Conservation (phyloP, 345 rosid genomes). For the Ceriops zippeliana region DNA sequence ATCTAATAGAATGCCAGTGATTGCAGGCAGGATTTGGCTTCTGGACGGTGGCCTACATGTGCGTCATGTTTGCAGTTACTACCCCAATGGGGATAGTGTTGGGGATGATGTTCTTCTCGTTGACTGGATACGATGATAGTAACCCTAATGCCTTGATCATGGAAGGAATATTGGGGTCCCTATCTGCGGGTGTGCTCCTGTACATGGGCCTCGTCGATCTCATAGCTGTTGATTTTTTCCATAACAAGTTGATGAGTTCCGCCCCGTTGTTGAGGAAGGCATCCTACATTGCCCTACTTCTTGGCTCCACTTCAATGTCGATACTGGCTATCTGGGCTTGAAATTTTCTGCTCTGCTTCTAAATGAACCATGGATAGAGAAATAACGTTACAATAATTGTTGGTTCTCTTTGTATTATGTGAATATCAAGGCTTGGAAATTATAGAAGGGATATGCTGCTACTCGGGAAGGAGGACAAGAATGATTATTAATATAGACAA, state of each 20-base stretch:
- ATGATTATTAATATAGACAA: no score
- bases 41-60: constrained; percentile 73
- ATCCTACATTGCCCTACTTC: constrained; percentile 57
- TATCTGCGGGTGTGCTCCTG: constrained; percentile 80
- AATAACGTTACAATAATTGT: no score
- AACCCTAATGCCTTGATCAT: constrained; percentile 70
- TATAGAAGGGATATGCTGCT: no score
- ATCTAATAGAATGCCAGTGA: background rate
- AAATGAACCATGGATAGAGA: no score
- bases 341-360: background rate
- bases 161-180: constrained; percentile 80
- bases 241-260: constrained; percentile 78
- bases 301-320: constrained; percentile 86
- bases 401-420: no score
- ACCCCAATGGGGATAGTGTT: constrained; percentile 80
- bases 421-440: no score
- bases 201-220: constrained; percentile 97
- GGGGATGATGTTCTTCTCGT: constrained; percentile 74
- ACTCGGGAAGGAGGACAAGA: no score
- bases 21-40: constrained; percentile 79
- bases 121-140: constrained; percentile 76
- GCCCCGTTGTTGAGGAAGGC: constrained; percentile 57
- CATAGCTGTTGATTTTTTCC: constrained; percentile 80
- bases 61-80: constrained; percentile 84
- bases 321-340: constrained; percentile 95